A percentile compares a stretch with the other conserved stretches of the same genome.
phyloP scores from a whole-genome alignment of 2,329 filamentous ascomycete genomes.

The Alternaria novae-zelandiae region DNA sequence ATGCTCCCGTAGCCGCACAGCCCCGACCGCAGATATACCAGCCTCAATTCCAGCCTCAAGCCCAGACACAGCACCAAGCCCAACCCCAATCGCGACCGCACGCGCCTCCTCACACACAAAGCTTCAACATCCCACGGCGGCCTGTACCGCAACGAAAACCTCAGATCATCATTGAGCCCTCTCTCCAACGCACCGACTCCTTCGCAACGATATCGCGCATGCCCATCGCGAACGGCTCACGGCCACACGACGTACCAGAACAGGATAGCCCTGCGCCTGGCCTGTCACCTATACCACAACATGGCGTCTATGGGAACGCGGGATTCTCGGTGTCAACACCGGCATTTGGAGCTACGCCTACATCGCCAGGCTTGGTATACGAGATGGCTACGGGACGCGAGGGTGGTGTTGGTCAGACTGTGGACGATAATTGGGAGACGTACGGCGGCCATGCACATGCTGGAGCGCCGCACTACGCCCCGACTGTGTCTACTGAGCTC shows the following conservation, averaged over 20 bases:
- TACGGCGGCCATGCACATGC: constrained; percentile 11
- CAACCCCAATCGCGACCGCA: constrained; percentile 23
- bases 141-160: constrained; percentile 34
- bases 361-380: constrained; percentile 23
- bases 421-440: constrained; percentile 40
- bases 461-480: constrained; percentile 14
- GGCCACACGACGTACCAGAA: constrained; percentile 22
- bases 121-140: constrained; percentile 36
- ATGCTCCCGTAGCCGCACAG: constrained; percentile 19
- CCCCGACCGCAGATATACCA: constrained; percentile 2
- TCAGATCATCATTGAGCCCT: constrained; percentile 36
- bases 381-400: constrained; percentile 15
- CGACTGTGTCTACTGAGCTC: constrained; percentile 29
- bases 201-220: constrained; percentile 44
- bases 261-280: constrained; percentile 14
- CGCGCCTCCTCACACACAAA: constrained; percentile 24
- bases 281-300: constrained; percentile 16
- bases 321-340: constrained; percentile 40
- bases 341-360: constrained; percentile 30
- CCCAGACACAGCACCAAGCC: constrained; percentile 13
- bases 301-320: constrained; percentile 30
- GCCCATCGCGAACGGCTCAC: constrained; percentile 42
- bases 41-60: constrained; percentile 14
- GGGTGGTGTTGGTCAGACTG: constrained; percentile 14
- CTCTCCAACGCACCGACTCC: constrained; percentile 40